Evolutionary conservation across 1,284 basidiomycete genomes (phyloP).

Genomic region (Thecaphora frezii): DNA sequence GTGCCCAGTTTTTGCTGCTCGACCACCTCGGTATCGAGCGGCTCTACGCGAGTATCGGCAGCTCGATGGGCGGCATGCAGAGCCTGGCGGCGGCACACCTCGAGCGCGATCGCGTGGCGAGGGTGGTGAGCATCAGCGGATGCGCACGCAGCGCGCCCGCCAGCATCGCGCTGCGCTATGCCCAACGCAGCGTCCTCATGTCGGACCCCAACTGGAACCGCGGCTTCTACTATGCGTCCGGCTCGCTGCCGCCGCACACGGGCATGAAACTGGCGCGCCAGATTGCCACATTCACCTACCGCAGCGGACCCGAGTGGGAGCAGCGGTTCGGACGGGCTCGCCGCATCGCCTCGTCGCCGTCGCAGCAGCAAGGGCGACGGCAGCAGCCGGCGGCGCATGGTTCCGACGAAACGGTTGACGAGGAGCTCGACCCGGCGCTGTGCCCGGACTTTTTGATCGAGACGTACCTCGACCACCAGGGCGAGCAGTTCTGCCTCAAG

Average conservation of each 20-base stretch:
- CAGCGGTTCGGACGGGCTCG: slow-evolving; percentile 85
- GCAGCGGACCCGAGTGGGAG: slow-evolving; percentile 99
- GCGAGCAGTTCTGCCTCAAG: slow-evolving; percentile 86
- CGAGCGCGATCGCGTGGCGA: slow-evolving; percentile 82
- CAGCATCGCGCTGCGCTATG: slow-evolving; percentile 91
- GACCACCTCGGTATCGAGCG: slow-evolving; percentile 81
- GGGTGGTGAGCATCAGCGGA: slow-evolving; percentile 89
- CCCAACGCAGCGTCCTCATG: slow-evolving; percentile 93
- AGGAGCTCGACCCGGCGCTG: slow-evolving; percentile 63
- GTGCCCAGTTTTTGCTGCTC: slow-evolving; percentile 83
- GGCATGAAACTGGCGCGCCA: slow-evolving; percentile 99
- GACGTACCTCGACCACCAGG: slow-evolving; percentile 94
- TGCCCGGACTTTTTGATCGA: slow-evolving; percentile 98
- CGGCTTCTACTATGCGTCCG: slow-evolving; percentile 87
- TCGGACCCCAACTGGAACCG: slow-evolving; percentile 99
- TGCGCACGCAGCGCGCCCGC: slow-evolving; percentile 87
- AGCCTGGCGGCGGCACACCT: slow-evolving; percentile 92
- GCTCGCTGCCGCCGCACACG: slow-evolving; percentile 83
- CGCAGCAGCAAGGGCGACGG: background rate
- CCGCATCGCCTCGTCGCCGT: slow-evolving; percentile 49
- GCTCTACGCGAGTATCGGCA: slow-evolving; percentile 88
- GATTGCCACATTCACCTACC: slow-evolving; percentile 98
- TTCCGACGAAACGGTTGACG: slow-evolving; percentile 2
- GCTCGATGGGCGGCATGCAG: slow-evolving; percentile 97
- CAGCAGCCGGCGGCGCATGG: background rate